phyloP scores from a whole-genome alignment of 2,329 filamentous ascomycete species.

The Raffaelea arxii region DNA sequence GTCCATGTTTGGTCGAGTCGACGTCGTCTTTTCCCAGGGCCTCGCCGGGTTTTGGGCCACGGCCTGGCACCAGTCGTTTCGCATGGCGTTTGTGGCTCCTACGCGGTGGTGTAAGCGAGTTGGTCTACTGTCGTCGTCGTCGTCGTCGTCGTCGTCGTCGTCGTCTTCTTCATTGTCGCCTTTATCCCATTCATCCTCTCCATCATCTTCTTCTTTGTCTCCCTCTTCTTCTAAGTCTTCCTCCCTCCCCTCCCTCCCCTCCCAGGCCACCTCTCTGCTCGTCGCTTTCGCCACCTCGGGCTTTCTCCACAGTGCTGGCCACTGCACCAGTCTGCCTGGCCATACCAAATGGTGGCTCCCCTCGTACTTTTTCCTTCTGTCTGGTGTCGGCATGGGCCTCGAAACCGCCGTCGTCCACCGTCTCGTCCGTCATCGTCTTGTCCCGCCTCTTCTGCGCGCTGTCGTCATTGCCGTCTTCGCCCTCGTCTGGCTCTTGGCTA shows the following conservation, averaged over 20 bases:
- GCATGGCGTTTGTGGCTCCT: slow-evolving; percentile 58
- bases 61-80: slow-evolving; percentile 90
- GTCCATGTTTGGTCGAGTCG: slow-evolving; percentile 44
- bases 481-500: slow-evolving; percentile 57
- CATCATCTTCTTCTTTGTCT: no score
- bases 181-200: no score
- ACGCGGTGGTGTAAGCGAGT: slow-evolving; percentile 31
- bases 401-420: slow-evolving; percentile 36
- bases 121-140: slow-evolving; percentile 25
- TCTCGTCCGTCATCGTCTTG: slow-evolving; percentile 15
- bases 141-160: slow-evolving; percentile 13
- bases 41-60: slow-evolving; percentile 73
- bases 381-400: slow-evolving; percentile 53
- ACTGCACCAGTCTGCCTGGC: slow-evolving; percentile 50
- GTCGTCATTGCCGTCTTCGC: slow-evolving; percentile 53
- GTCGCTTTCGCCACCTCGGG: slow-evolving; percentile 59
- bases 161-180: no score
- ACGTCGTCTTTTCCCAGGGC: slow-evolving; percentile 54
- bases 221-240: no score
- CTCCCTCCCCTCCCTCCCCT: background rate
- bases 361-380: slow-evolving; percentile 61
- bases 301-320: slow-evolving; percentile 61
- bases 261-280: background rate
- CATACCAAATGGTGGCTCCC: slow-evolving; percentile 42
- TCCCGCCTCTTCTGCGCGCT: slow-evolving; percentile 27